These are phyloP conservation scores for Mortierella sp. DNA, from an alignment of 371 early-diverging fungal genomes.

Conservation along the genomic window DNA sequence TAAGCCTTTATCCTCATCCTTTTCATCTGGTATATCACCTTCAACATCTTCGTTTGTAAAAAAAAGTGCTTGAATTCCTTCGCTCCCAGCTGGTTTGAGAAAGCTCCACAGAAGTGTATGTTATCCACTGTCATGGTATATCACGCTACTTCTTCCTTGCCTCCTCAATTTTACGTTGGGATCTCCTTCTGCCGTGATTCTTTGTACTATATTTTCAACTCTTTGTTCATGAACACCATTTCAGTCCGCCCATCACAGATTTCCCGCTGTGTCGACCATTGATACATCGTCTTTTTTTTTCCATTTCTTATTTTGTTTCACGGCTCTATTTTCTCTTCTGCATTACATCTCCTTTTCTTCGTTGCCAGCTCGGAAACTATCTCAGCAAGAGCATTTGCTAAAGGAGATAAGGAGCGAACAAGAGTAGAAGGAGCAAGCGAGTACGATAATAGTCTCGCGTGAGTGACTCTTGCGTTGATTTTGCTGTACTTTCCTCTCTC, in stretches of 20 bases:
- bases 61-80: neutral
- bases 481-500: neutral
- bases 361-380: neutral
- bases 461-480: slow-evolving; percentile 4
- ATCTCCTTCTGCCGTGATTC: neutral
- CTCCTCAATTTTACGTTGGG: neutral
- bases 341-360: neutral
- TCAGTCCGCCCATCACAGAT: neutral
- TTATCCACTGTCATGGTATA: slow-evolving; percentile 1
- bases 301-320: neutral
- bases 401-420: neutral
- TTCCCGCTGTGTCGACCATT: neutral
- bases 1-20: neutral
- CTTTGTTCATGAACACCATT: neutral
- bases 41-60: neutral
- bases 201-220: neutral
- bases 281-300: neutral
- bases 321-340: slow-evolving; percentile 1
- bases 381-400: neutral
- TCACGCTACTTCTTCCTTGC: neutral
- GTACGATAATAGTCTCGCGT: slow-evolving; percentile 5
- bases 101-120: neutral
- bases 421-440: neutral
- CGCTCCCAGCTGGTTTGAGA: neutral
- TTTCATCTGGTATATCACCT: neutral